A percentile compares a stretch with the other conserved stretches of the same genome.
Conservation (phyloP, 306 rosid genomes). For the Cucurbita argyrosperma region DNA sequence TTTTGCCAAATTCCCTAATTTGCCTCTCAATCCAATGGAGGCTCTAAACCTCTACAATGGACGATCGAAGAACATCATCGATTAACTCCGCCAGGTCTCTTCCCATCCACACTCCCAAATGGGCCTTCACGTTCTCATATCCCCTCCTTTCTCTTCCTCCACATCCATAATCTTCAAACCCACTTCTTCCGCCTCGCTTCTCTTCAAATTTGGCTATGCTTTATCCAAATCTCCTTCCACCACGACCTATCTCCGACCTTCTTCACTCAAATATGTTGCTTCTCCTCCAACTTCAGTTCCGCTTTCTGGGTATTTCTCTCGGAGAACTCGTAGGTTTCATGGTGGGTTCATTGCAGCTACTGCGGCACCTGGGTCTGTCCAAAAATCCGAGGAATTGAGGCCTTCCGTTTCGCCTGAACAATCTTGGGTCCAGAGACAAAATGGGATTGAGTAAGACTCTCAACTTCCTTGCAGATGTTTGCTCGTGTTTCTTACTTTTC, state of each 20-base stretch:
- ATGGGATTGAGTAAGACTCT: slow-evolving; percentile 43
- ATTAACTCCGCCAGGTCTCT: background rate
- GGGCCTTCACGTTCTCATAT: background rate
- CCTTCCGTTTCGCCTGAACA: slow-evolving; percentile 57
- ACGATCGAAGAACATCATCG: background rate
- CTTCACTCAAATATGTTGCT: slow-evolving; percentile 11
- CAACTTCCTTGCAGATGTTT: background rate
- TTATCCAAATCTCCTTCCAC: slow-evolving; percentile 1
- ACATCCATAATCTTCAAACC: slow-evolving; percentile 18
- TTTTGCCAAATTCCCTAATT: background rate
- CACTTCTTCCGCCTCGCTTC: slow-evolving; percentile 11
- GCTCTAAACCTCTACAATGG: background rate
- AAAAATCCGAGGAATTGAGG: slow-evolving; percentile 56
- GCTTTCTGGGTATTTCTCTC: slow-evolving; percentile 15
- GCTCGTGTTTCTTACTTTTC: background rate
- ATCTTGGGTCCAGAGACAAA: slow-evolving; percentile 48
- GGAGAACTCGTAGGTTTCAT: slow-evolving; percentile 25
- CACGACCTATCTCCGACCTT: slow-evolving; percentile 6
- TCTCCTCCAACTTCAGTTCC: slow-evolving; percentile 8
- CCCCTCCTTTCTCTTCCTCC: slow-evolving; percentile 17
- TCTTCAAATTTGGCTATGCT: slow-evolving; percentile 8
- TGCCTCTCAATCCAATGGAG: background rate
- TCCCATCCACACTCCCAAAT: background rate
- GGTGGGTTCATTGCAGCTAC: slow-evolving; percentile 34
- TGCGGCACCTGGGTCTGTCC: slow-evolving; percentile 38